Evolutionary conservation across 2,329 filamentous ascomycete genomes (phyloP), one percentile per base, ranked within the genome.

Genomic region (Emericellopsis cladophorae): DNA sequence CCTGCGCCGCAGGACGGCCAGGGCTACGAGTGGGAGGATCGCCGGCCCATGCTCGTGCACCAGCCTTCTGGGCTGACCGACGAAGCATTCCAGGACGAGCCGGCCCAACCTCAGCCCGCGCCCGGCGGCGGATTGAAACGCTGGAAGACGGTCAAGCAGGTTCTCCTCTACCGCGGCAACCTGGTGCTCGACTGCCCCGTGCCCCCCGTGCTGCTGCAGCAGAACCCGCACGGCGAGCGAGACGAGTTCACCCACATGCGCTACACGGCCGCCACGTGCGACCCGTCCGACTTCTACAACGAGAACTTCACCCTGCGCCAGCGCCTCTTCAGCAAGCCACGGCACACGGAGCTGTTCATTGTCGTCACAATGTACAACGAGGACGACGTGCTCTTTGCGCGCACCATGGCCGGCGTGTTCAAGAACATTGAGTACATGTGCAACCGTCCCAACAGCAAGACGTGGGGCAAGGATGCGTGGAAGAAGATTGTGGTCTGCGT

Each of bases 341-440:
- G 90, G 41, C 85, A 95, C 55, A 95, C 90, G 0, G 90, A 96
- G 64, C 69, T 96, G 2, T 95, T 96, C 61, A 95, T 96, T 53
- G 90, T 89, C 29, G 79, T 96, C 41, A 96, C 90, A 43, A 95
- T 95, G 90, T 98, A 98, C 68, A 98, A 98, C 56, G 92, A 98
- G 56, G 90, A 98, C 59, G 92, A 98, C 53, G 81, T 96, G 49
- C 70, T 95, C 44, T 95, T 98, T 57, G 88, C 92, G 21, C 80
- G 92, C 34, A 96, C 92, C 5, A 86, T 98, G 86, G 85, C 81
- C 39, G 92, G 92, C 60, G 88, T 98, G 5, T 90, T 96, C 70
- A 96, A 98, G 67, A 98, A 98, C 60, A 86, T 98, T 50, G 90
- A 95, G 60, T 89, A 90, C 68, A 95, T 98, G 85, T 95, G 92